Base-by-base conservation (phyloP, 768 basidiomycete species). In the Botryobasidium botryosum region DNA sequence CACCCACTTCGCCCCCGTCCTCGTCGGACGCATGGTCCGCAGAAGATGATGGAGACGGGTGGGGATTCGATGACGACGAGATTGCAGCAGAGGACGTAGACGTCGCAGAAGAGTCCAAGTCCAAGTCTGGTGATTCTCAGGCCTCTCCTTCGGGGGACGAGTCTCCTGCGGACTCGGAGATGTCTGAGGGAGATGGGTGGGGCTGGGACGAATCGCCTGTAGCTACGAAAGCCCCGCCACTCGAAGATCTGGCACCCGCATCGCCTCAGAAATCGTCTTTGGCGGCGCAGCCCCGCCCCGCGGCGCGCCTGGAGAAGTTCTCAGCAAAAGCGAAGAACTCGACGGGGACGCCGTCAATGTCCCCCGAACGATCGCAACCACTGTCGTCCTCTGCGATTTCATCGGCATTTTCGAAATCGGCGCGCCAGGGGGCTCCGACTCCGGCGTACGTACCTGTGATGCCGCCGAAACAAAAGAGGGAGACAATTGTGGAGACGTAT, bases 151-250 rank as follows among this genome's bases (percentile, higher is more conserved):
- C 12, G 37, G 37, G 8, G 10, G 37, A 39, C 37, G 37, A 46
- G n/a, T 25, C 33, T 42, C 18, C 25, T 4, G 18, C 41, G 3
- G 51, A 45, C 32, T 40, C 50, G 41, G 43, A 37, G 40, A 41
- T 24, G 37, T 42, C 72, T 50, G 59, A 72, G 6, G 63, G 59
- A 13, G 75, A 78, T 52, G 74, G 79, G 1, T 86, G 84, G 83
- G 84, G 77, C 2, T 83, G 75, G 75, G 75, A 81, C 31, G 72
- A 73, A 46, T n/a, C n/a, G n/a, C n/a, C n/a, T n/a, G n/a, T n/a
- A n/a, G n/a, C n/a, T n/a, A n/a, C 40, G 36, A 41, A 12, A 49
- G 46, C 40, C 21, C 45, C 45, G 15, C 25, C 33, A 12, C n/a
- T 31, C 5, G 41, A 8, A 21, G 37, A n/a, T 39, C 23, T 39